phyloP scores from a whole-genome alignment of 176 grass and related monocot species.

The Olyra latifolia region DNA sequence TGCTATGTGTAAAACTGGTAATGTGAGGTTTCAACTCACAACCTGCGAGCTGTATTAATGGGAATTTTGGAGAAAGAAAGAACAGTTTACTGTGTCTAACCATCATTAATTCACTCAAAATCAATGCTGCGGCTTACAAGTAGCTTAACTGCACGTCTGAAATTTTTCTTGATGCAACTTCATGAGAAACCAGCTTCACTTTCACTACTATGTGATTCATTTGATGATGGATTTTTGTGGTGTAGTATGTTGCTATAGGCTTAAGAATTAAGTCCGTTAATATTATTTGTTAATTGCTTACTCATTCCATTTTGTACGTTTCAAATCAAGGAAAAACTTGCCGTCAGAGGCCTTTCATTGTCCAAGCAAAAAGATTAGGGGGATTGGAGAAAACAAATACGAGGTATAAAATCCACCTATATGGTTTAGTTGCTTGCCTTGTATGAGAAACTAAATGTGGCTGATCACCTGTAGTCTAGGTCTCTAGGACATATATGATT shows the following conservation, averaged over 20 bases:
- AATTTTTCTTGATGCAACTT: neutral
- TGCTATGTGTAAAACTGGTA: neutral
- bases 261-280: neutral
- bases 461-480: too few relatives aligned
- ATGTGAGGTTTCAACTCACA: neutral
- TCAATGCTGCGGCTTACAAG: neutral
- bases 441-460: neutral
- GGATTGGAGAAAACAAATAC: slow-evolving; percentile 47
- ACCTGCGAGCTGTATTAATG: neutral
- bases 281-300: neutral
- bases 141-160: neutral
- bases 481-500: neutral
- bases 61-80: neutral
- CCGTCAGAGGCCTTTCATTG: slow-evolving; percentile 39
- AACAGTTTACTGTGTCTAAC: neutral
- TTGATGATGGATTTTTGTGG: neutral
- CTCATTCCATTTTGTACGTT: slow-evolving; percentile 3
- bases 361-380: slow-evolving; percentile 58
- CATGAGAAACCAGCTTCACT: neutral
- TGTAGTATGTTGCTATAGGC: neutral
- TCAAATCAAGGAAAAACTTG: slow-evolving; percentile 44
- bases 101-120: neutral
- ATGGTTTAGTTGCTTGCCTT: neutral
- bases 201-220: neutral
- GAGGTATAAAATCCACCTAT: slow-evolving; percentile 40